Base-by-base conservation (phyloP, 371 early-diverging fungal genomes). In the Circinella umbellata region DNA sequence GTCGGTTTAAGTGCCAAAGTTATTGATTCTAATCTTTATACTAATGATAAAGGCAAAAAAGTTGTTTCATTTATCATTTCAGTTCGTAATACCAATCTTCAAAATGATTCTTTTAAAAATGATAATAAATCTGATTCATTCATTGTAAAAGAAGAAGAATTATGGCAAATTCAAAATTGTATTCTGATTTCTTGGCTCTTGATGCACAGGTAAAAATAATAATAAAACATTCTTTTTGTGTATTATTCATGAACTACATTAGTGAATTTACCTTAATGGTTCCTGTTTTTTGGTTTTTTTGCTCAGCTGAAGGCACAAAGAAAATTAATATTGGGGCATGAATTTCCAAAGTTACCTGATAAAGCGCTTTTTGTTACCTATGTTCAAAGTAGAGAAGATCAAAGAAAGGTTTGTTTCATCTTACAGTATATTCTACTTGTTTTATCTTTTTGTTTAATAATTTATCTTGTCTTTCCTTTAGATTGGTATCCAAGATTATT, bases 141-240 rank as follows among this genome's bases (percentile, higher is more conserved):
- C 3, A 42, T 42, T 42, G 11, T 42, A 13, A 51, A 51, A 17
- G 14, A 71, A 7, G 70, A 79, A 42, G 89, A 94, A 63, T 71
- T 92, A 57, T 95, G 96, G 95, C 84, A 89, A 34, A 82, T 95
- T 34, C 91, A 93, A 73, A 96, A 77, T 79, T 84, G 39, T 94
- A 94, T 70, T 78, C 88, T 4, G 96, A 96, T 75, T 90, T 96
- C 75, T 70, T 91, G 46, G 71, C 78, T 18, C 77, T 96, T 37
- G 94, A 96, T 74, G 71, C 80, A 39, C 87, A 88, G 82, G 92
- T 94, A 73, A 39, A 39, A 10, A 39, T 10, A 39, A 6, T 39
- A 4, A 10, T 39, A 6, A 4, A 6, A 9, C 42, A 11, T 42
- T 42, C 42, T 42, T 42, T 42, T 42, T 51, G 8, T 49, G 4